Evolutionary conservation across 2,329 filamentous ascomycete genomes (phyloP), one percentile per base, ranked within the genome.

Genomic region (Beauveria scarabaeidicola): DNA sequence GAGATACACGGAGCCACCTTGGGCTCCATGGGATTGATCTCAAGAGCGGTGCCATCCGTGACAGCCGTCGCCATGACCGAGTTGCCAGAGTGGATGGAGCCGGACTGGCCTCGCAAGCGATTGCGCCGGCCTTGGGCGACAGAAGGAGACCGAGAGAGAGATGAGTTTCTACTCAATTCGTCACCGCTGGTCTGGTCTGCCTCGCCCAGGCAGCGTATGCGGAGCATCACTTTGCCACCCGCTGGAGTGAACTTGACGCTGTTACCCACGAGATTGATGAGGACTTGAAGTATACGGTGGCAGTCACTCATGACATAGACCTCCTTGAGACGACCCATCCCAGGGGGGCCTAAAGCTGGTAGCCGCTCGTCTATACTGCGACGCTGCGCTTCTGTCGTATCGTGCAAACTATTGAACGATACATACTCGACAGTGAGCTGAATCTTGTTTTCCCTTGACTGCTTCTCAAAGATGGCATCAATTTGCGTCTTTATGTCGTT

Each of bases 181-280:
- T 60, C 52, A 13, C 38, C 27, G 13, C 40, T 46, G 3, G n/a
- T 46, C 25, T 48, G 52, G 11, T 60, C 58, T n/a, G 41, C 72
- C 67, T 90, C 88, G 8, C 86, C 83, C 0, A 88, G 65, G 66
- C 90, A 95, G 64, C 83, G 85, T 61, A 97, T 91, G 9, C 85
- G 83, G 9, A 96, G 81, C 29, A 85, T 80, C 3, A 97, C 90
- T 32, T 79, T 86, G 9, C 91, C 91, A 1, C 85, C 86, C 8
- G 83, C 72, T 0, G 90, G 90, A 0, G 92, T 96, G 68, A 97
- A 96, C 70, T 97, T 97, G 47, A 96, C 76, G 70, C 88, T 90
- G 74, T 97, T 97, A 72, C 89, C 92, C 50, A 96, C 90, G 36
- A 97, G 78, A 69, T 96, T 96, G 76, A 95, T 96, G 52, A 96